phyloP scores from a whole-genome alignment of 2,329 filamentous ascomycete species.

The Cryoendolithus antarcticus region DNA sequence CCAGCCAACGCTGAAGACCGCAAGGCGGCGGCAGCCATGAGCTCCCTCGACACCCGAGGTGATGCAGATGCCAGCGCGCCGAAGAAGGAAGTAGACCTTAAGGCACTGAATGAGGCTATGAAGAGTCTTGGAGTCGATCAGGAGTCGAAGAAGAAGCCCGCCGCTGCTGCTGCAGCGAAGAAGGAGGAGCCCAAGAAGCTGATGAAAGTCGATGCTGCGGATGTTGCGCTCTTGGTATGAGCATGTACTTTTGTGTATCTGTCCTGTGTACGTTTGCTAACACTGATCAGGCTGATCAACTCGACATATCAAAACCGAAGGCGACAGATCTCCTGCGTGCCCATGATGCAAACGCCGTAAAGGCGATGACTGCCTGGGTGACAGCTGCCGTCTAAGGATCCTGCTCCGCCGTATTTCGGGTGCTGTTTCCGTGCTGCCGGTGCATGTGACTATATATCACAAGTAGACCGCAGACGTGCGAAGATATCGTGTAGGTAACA shows the following conservation, averaged over 20 bases:
- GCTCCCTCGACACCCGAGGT: conserved; percentile 44
- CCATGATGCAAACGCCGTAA: conserved; percentile 56
- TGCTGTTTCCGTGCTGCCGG: too few relatives aligned
- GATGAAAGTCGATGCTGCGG: conserved; percentile 61
- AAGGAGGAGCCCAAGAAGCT: conserved; percentile 26
- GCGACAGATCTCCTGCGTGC: conserved; percentile 63
- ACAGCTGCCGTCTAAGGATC: conserved; percentile 9
- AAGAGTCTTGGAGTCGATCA: conserved; percentile 38
- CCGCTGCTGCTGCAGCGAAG: conserved; percentile 8
- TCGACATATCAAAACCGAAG: conserved; percentile 58
- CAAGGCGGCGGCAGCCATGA: conserved; percentile 63
- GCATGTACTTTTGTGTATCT: not conserved
- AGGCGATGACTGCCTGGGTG: conserved; percentile 53
- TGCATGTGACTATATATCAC: too few relatives aligned
- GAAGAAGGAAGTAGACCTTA: conserved; percentile 53
- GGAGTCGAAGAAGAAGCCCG: conserved; percentile 19
- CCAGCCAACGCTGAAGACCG: conserved; percentile 58
- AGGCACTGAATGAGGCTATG: conserved; percentile 61
- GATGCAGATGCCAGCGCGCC: conserved; percentile 34
- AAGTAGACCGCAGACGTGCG: too few relatives aligned
- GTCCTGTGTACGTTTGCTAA: not conserved
- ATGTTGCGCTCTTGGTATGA: conserved; percentile 57
- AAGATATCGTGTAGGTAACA: too few relatives aligned
- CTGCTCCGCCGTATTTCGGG: not conserved
- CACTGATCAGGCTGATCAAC: conserved; percentile 48